Percentiles rank a stretch among this genome's conserved stretches.
Conservation (phyloP, 176 grass and related monocot species). For the Lolium rigidum region DNA sequence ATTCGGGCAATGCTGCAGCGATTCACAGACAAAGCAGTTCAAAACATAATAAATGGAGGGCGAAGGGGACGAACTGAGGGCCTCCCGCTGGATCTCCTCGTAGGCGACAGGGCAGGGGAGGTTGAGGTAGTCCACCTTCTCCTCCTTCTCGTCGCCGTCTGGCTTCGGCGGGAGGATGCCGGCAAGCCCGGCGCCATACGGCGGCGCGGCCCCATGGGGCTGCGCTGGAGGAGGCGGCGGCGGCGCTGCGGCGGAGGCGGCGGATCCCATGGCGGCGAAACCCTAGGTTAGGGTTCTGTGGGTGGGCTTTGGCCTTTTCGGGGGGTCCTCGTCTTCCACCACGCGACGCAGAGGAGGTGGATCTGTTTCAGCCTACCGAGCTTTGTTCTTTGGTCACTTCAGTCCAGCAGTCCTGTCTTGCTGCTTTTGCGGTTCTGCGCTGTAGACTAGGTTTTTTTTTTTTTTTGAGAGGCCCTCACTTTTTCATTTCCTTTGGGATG, state of each 20-base stretch:
- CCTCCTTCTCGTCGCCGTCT: slow-evolving; percentile 51
- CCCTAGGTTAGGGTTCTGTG: slow-evolving; percentile 44
- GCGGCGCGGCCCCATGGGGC: slow-evolving; percentile 32
- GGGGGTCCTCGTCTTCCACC: slow-evolving; percentile 35
- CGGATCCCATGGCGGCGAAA: slow-evolving; percentile 73
- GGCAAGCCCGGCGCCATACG: slow-evolving; percentile 71
- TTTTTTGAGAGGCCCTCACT: no score
- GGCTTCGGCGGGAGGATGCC: slow-evolving; percentile 66
- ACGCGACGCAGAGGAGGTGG: slow-evolving; percentile 27
- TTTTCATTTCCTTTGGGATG: no score
- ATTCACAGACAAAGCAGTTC: not conserved
- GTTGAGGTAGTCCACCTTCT: slow-evolving; percentile 93
- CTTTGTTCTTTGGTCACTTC: not conserved
- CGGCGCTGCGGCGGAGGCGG: slow-evolving; percentile 43
- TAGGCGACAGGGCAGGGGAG: slow-evolving; percentile 91
- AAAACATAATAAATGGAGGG: slow-evolving; percentile 1
- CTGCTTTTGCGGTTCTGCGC: not conserved
- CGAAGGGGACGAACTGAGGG: slow-evolving; percentile 65
- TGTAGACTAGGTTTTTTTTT: no score
- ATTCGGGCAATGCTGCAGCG: slow-evolving; percentile 43
- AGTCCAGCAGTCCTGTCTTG: not conserved
- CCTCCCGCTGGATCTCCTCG: slow-evolving; percentile 99
- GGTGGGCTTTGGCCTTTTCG: slow-evolving; percentile 27
- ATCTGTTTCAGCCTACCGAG: slow-evolving; percentile 17
- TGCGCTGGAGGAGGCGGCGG: slow-evolving; percentile 37